Base-by-base conservation (phyloP, 495 filamentous ascomycete genomes). In the Aspergillus steynii region DNA sequence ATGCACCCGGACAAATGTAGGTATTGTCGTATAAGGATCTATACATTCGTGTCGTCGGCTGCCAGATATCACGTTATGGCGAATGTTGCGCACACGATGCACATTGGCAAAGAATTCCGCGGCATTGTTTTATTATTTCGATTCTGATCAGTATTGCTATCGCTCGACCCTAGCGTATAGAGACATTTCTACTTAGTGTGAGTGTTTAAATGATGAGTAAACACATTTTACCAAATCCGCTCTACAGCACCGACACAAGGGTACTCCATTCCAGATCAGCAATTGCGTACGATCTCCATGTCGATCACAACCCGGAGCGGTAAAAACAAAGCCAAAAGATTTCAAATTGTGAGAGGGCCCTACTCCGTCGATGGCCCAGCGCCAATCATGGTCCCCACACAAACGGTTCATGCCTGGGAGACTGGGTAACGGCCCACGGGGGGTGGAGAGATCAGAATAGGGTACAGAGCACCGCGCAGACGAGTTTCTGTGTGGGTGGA, bases 351-450 rank as follows among this genome's bases (percentile, higher is more conserved):
- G 52, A 32, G 49, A 60, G 28, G 52, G 51, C 59, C 45, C 59
- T 62, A 65, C 20, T 20, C 20, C 20, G 20, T 20, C 20, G 53
- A n/a, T 27, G 25, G 34, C n/a, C 37, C 55, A 58, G 48, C 59
- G 61, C 65, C 65, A 68, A 68, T 68, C 65, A 68, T 63, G 61
- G 57, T 55, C 65, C 52, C 60, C 66, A 61, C 61, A 56, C 8
- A 50, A 68, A 68, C 66, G 58, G 66, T 65, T 65, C 56, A 61
- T 61, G 54, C 61, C 58, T 56, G 55, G 15, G 37, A 42, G 37
- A 42, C 58, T 56, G 48, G 56, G 61, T 63, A 63, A 62, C 60
- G 64, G 64, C 54, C 60, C 64, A 66, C 64, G 64, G 63, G 63
- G 59, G 51, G 59, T 65, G 63, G 63, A 66, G 60, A 59, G 61